Evolutionary conservation across 2,329 filamentous ascomycete genomes (phyloP).

Genomic region (Dryadomyces quercivorus): DNA sequence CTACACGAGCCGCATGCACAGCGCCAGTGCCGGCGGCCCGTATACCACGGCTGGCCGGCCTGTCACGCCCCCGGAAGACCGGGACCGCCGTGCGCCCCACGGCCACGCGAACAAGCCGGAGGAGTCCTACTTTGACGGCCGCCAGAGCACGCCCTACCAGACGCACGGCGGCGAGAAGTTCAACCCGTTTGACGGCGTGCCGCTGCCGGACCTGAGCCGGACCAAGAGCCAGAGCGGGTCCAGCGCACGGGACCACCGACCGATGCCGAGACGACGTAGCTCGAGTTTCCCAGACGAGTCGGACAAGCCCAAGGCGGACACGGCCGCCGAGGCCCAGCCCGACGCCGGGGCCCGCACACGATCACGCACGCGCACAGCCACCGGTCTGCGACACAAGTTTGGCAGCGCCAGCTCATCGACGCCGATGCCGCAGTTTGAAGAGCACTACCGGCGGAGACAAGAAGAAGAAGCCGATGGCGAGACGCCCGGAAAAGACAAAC

Average conservation of each 20-base stretch:
- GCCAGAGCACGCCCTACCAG: slow-evolving; percentile 46
- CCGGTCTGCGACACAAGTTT: not conserved
- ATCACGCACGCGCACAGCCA: not conserved
- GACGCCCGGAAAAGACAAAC: not conserved
- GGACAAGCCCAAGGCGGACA: not conserved
- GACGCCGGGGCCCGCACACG: not conserved
- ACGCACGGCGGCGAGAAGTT: slow-evolving; percentile 46
- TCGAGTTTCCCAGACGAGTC: slow-evolving; percentile 20
- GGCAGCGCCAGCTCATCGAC: not conserved
- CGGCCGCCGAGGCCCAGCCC: not conserved
- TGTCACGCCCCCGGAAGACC: not conserved
- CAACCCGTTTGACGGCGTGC: slow-evolving; percentile 37
- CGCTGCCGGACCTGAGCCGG: slow-evolving; percentile 21
- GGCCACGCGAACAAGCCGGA: not conserved
- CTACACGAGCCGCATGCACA: slow-evolving; percentile 23
- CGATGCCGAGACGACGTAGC: slow-evolving; percentile 18
- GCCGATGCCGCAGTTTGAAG: slow-evolving; percentile 10
- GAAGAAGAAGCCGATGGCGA: not conserved
- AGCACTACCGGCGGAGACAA: slow-evolving; percentile 7
- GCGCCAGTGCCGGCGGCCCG: not conserved
- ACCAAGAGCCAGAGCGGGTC: slow-evolving; percentile 32
- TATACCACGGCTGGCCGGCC: not conserved
- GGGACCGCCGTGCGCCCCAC: not conserved
- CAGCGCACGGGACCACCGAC: slow-evolving; percentile 7
- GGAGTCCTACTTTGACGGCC: slow-evolving; percentile 28